phyloP scores from a whole-genome alignment of 257 asterid genomes.

The Striga asiatica region DNA sequence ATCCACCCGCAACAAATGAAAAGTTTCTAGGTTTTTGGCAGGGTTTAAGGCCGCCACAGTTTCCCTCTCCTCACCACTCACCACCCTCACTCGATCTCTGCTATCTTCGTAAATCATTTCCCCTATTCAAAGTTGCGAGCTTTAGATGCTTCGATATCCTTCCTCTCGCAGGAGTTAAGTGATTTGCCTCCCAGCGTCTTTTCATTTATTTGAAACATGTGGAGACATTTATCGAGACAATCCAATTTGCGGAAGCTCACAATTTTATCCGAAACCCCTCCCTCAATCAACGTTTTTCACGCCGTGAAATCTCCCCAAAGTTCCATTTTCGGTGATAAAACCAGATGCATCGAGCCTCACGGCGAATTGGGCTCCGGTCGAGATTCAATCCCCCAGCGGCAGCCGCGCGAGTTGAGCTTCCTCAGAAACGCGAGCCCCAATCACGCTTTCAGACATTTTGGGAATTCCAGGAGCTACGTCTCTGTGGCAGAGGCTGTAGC shows the following conservation, averaged over 20 bases:
- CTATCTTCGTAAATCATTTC: not conserved
- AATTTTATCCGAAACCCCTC: conserved; percentile 25
- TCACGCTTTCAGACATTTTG: conserved; percentile 20
- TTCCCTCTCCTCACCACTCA: not conserved
- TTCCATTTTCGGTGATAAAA: conserved; percentile 15
- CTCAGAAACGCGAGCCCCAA: conserved; percentile 6
- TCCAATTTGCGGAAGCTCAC: conserved; percentile 34
- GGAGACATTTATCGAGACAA: conserved; percentile 63
- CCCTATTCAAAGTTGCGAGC: not conserved
- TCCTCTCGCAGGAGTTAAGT: too few species aligned
- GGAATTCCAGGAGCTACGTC: conserved; percentile 37
- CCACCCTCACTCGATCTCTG: not conserved
- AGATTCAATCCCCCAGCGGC: conserved; percentile 18
- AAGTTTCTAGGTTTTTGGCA: conserved; percentile 47
- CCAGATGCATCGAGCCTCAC: not conserved
- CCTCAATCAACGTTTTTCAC: conserved; percentile 13
- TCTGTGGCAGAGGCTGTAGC: conserved; percentile 64
- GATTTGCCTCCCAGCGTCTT: too few species aligned
- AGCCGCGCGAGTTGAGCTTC: conserved; percentile 10
- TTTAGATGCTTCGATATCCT: not conserved
- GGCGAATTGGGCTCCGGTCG: conserved; percentile 20
- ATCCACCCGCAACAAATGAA: not conserved
- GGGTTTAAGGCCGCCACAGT: conserved; percentile 60
- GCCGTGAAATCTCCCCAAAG: conserved; percentile 15
- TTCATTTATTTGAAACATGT: conserved; percentile 57